Evolutionary conservation across 768 basidiomycete genomes (phyloP).

Genomic region (Podaxis sp.): DNA sequence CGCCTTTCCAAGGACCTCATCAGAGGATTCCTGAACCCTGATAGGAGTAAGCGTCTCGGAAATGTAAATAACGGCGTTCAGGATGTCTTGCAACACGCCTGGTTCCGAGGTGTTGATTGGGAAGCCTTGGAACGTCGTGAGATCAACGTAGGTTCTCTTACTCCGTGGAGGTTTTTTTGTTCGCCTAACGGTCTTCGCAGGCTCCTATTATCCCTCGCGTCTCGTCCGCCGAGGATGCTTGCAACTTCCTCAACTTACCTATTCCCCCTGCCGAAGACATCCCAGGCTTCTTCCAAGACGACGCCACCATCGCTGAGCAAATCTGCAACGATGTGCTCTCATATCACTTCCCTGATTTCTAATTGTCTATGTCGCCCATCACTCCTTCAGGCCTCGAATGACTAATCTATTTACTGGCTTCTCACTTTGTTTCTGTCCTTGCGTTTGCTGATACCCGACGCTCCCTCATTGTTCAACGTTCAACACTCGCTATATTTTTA

Average conservation of each 20-base stretch:
- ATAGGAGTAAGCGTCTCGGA: constrained; percentile 87
- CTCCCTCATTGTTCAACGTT: constrained; percentile 8
- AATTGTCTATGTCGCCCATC: constrained; percentile 22
- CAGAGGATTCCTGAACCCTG: constrained; percentile 85
- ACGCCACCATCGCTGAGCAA: constrained; percentile 54
- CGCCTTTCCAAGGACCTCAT: constrained; percentile 87
- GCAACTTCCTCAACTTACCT: constrained; percentile 81
- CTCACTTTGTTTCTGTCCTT: constrained; percentile 2
- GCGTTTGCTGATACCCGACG: constrained; percentile 8
- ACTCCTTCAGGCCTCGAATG: background rate
- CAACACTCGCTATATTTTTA: constrained; percentile 14
- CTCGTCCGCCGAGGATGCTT: constrained; percentile 77
- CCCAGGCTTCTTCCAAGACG: constrained; percentile 71
- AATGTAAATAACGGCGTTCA: constrained; percentile 92
- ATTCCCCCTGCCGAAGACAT: constrained; percentile 78
- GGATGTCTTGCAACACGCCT: constrained; percentile 88
- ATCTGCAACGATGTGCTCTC: constrained; percentile 66
- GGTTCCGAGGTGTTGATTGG: constrained; percentile 97
- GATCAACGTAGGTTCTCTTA: constrained; percentile 62
- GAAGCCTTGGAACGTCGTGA: constrained; percentile 81
- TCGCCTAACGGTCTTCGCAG: constrained; percentile 35
- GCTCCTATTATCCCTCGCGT: constrained; percentile 87
- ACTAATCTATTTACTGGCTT: constrained; percentile 1
- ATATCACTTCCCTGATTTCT: constrained; percentile 79
- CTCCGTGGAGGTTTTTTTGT: background rate